Evolutionary conservation across 805 yeast species (phyloP), one percentile per base, ranked within the genome.

Genomic region (Candida tammaniensis): DNA sequence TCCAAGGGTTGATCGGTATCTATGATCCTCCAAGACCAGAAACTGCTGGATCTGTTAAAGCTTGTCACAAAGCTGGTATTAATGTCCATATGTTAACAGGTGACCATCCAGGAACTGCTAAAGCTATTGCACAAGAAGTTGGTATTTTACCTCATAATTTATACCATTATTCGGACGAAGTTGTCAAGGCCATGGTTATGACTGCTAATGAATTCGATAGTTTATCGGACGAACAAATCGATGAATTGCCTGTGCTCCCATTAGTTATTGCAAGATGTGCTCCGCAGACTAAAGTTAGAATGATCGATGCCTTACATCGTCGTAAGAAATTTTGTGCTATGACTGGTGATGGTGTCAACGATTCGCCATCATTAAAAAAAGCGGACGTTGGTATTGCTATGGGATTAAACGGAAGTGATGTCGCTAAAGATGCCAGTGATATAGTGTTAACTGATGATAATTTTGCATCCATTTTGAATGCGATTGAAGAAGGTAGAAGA

Each of bases 341-440:
- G 68, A 62, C 68, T 10, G 68, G 68, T 33, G 91, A 83, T 55
- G 91, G 91, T 43, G 89, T 83, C 28, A 83, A 83, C 54, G 91
- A 83, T 53, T 81, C 88, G 2, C 91, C 91, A 17, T 75, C 84
- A 22, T 64, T 83, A 58, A 82, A 82, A 54, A 77, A 68, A 44
- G 82, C 91, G 3, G 88, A 83, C 57, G 86, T 83, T 37, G 91
- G 91, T 45, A 82, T 83, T 55, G 87, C 91, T 8, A 83, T 83
- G 91, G 91, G 91, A 30, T 46, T 60, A 21, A 75, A 81, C 41
- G 91, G 91, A 4, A 78, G 86, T 9, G 91, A 83, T 62, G 91
- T 83, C 25, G 91, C 91, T n/a, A 83, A 83, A 55, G 86, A 82
- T 54, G 87, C 88, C 5, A 71, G 84, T 28, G 91, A 83, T 55